phyloP scores from a whole-genome alignment of 306 rosid species.

The Lathyrus tuberosus region DNA sequence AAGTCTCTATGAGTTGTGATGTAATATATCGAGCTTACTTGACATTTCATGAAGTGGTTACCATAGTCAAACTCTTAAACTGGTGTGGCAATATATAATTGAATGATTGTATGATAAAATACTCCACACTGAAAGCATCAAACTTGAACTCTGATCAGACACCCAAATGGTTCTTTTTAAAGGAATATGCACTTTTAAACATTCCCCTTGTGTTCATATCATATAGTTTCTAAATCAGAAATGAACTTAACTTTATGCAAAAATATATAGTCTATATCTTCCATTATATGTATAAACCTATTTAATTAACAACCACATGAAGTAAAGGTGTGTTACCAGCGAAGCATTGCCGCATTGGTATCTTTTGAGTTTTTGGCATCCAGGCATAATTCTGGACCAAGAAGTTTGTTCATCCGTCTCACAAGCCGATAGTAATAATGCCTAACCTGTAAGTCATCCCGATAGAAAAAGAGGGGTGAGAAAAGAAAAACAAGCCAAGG shows the following conservation, averaged over 20 bases:
- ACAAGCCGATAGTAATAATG: conserved; percentile 98
- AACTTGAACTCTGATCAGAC: conserved; percentile 18
- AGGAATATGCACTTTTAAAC: conserved; percentile 27
- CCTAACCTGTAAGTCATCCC: conserved; percentile 63
- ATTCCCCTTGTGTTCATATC: conserved; percentile 26
- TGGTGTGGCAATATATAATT: conserved; percentile 2
- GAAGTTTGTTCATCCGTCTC: conserved; percentile 98
- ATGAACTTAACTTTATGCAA: conserved; percentile 6
- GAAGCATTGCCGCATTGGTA: conserved; percentile 97
- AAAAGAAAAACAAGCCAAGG: conserved; percentile 27
- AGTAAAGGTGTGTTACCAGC: conserved; percentile 65
- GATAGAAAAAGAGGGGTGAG: conserved; percentile 27
- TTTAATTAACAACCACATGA: conserved; percentile 8
- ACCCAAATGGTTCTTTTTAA: conserved; percentile 6
- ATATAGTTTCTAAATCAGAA: background rate
- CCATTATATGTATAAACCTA: conserved; percentile 10
- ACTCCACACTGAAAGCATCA: conserved; percentile 17
- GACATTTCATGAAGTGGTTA: conserved; percentile 3
- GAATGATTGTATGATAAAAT: conserved; percentile 20
- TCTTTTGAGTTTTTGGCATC: conserved; percentile 94
- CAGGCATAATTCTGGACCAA: conserved; percentile 86
- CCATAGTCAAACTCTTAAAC: conserved; percentile 8
- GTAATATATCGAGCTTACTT: conserved; percentile 8
- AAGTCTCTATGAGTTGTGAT: conserved; percentile 17
- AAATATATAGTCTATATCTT: conserved; percentile 18